phyloP scores from a whole-genome alignment of 345 rosid genomes.

The Clarkia xantiana region DNA sequence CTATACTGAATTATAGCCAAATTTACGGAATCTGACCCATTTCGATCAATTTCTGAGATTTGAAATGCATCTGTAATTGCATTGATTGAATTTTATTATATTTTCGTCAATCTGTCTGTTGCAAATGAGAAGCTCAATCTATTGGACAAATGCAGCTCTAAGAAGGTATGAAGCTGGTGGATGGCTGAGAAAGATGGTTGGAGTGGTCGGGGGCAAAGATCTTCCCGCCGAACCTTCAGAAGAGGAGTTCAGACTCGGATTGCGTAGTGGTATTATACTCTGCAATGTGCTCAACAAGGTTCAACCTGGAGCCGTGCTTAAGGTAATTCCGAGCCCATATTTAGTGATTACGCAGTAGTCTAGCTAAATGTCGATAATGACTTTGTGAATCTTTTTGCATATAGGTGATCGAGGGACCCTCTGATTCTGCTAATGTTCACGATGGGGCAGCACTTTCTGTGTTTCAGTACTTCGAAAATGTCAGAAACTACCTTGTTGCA shows the following conservation, averaged over 20 bases:
- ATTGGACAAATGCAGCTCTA: conserved; percentile 22
- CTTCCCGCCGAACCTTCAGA: conserved; percentile 83
- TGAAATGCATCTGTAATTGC: too few relatives aligned
- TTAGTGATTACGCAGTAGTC: too few relatives aligned
- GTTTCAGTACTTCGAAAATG: conserved; percentile 77
- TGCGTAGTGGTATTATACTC: conserved; percentile 82
- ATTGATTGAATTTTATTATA: too few relatives aligned
- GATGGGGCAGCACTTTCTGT: conserved; percentile 93
- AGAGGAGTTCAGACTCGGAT: conserved; percentile 79
- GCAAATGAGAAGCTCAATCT: background rate
- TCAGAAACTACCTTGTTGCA: conserved; percentile 71
- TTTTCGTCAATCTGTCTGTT: background rate
- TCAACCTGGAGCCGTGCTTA: conserved; percentile 64
- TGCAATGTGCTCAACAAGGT: conserved; percentile 82
- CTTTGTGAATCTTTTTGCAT: background rate
- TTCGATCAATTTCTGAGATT: too few relatives aligned
- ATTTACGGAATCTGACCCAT: too few relatives aligned
- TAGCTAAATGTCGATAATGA: background rate
- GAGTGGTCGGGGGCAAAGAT: conserved; percentile 65
- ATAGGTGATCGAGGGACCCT: conserved; percentile 70
- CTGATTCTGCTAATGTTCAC: conserved; percentile 45
- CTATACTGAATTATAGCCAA: too few relatives aligned
- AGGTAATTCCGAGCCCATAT: conserved; percentile 22
- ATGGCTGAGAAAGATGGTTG: conserved; percentile 68
- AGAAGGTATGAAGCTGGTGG: conserved; percentile 79